These are phyloP conservation scores for Porogramme epimiltina DNA, from an alignment of 1,284 basidiomycete genomes.

Conservation along the genomic window DNA sequence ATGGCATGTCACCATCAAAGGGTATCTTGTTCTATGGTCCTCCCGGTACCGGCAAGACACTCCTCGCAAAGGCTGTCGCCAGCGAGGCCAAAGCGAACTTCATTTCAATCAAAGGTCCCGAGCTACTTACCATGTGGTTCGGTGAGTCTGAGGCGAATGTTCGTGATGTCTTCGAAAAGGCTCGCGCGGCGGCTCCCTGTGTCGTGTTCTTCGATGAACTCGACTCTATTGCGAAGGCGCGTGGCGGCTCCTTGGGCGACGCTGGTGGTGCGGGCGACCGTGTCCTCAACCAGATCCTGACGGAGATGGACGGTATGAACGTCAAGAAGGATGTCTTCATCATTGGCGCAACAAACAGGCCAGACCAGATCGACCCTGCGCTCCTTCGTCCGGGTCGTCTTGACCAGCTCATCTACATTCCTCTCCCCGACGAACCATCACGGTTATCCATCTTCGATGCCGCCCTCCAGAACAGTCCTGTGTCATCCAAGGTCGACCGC, in stretches of 20 bases:
- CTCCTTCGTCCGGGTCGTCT: conserved; percentile 98
- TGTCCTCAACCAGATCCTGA: conserved; percentile 95
- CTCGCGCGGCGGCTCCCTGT: conserved; percentile 96
- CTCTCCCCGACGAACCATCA: conserved; percentile 90
- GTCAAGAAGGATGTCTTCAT: conserved; percentile 99
- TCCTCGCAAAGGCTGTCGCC: conserved; percentile 96
- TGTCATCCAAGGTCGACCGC: conserved; percentile 87
- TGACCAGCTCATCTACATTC: conserved; percentile 93
- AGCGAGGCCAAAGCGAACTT: conserved; percentile 99
- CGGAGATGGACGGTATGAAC: conserved; percentile 99
- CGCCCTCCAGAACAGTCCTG: conserved; percentile 89
- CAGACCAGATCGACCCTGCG: conserved; percentile 98
- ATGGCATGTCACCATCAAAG: conserved; percentile 99
- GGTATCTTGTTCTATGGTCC: conserved; percentile 98
- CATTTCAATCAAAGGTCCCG: conserved; percentile 96
- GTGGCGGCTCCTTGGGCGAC: conserved; percentile 84
- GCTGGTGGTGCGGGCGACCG: conserved; percentile 96
- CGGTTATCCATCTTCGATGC: conserved; percentile 93
- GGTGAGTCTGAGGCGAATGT: conserved; percentile 99
- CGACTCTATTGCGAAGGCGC: conserved; percentile 97
- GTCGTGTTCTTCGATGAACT: conserved; percentile 99
- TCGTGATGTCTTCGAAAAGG: conserved; percentile 99
- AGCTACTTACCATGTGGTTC: conserved; percentile 99
- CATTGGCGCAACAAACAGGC: conserved; percentile 98
- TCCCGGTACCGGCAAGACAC: conserved; percentile 95